Percentiles rank a stretch among this genome's conserved stretches.
phyloP scores from a whole-genome alignment of 768 basidiomycete species.

The Termitomyces bulborhizus region DNA sequence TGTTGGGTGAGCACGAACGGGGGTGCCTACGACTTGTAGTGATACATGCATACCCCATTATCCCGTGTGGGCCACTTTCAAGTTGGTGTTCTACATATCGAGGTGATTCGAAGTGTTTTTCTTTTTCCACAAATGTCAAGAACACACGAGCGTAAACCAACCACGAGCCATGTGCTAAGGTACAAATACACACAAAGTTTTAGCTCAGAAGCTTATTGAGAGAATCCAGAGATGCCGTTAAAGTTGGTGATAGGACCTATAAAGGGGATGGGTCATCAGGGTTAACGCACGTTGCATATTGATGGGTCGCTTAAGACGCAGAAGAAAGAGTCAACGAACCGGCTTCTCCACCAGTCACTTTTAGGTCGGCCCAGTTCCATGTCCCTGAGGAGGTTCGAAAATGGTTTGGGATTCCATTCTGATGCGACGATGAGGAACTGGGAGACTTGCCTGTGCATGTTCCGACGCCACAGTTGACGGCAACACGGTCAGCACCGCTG shows the following conservation, averaged over 20 bases:
- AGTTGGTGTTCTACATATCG: background rate
- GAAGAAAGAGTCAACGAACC: constrained; percentile 18
- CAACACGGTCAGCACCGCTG: constrained; percentile 36
- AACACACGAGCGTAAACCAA: background rate
- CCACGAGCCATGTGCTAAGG: background rate
- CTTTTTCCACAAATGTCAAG: no score
- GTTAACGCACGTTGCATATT: background rate
- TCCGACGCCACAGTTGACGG: constrained; percentile 49
- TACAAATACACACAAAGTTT: background rate
- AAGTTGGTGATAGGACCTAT: constrained; percentile 33
- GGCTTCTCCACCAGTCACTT: constrained; percentile 35
- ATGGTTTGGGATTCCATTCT: background rate
- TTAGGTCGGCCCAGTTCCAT: constrained; percentile 47
- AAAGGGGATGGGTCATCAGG: background rate
- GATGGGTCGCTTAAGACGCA: background rate
- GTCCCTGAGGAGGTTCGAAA: constrained; percentile 21
- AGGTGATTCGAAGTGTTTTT: background rate
- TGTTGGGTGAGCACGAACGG: constrained; percentile 22
- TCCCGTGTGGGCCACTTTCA: constrained; percentile 15
- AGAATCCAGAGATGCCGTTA: constrained; percentile 25
- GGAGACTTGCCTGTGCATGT: constrained; percentile 38
- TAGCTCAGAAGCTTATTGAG: constrained; percentile 2
- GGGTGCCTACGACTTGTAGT: constrained; percentile 11
- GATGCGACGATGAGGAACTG: background rate
- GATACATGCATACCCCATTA: constrained; percentile 19